Percentiles rank a stretch among this genome's conserved stretches.
phyloP scores from a whole-genome alignment of 2,329 filamentous ascomycete genomes.

The Myriangium duriaei region DNA sequence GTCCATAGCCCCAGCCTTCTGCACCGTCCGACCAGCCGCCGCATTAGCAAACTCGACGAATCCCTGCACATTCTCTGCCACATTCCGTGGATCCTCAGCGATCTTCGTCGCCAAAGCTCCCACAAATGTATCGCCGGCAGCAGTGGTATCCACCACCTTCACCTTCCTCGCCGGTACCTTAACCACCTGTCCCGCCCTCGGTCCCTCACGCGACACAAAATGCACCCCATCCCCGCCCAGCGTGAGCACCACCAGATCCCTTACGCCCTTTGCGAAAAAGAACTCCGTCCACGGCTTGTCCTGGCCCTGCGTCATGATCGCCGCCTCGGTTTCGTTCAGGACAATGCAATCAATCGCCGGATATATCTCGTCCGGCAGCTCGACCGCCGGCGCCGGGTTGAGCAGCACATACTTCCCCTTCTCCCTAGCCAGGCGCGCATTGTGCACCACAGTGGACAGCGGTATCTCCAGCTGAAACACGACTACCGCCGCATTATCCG shows the following conservation, averaged over 20 bases:
- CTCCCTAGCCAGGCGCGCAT: slow-evolving; percentile 18
- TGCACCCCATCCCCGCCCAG: slow-evolving; percentile 70
- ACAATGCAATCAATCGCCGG: slow-evolving; percentile 62
- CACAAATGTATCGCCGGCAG: slow-evolving; percentile 88
- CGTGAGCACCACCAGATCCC: slow-evolving; percentile 71
- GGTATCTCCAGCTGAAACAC: slow-evolving; percentile 38
- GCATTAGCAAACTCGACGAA: slow-evolving; percentile 49
- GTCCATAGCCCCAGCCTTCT: slow-evolving; percentile 51
- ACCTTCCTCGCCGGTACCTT: slow-evolving; percentile 48
- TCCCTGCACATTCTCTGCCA: slow-evolving; percentile 37
- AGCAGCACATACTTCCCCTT: slow-evolving; percentile 45
- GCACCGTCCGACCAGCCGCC: slow-evolving; percentile 54
- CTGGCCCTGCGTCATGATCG: slow-evolving; percentile 48
- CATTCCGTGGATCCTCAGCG: slow-evolving; percentile 38
- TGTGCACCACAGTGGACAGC: slow-evolving; percentile 26
- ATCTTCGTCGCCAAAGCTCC: slow-evolving; percentile 71
- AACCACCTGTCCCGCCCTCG: slow-evolving; percentile 6
- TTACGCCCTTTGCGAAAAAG: slow-evolving; percentile 59
- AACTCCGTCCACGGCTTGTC: slow-evolving; percentile 26
- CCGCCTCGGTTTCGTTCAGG: slow-evolving; percentile 83
- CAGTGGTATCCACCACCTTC: slow-evolving; percentile 80
- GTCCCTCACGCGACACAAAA: slow-evolving; percentile 29
- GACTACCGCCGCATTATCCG: slow-evolving; percentile 28
- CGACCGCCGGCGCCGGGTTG: slow-evolving; percentile 66
- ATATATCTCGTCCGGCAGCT: slow-evolving; percentile 55